A percentile compares a stretch with the other conserved stretches of the same genome.
Evolutionary conservation across 148 eudicot genomes (phyloP).

Genomic region (Cornus controversa): DNA sequence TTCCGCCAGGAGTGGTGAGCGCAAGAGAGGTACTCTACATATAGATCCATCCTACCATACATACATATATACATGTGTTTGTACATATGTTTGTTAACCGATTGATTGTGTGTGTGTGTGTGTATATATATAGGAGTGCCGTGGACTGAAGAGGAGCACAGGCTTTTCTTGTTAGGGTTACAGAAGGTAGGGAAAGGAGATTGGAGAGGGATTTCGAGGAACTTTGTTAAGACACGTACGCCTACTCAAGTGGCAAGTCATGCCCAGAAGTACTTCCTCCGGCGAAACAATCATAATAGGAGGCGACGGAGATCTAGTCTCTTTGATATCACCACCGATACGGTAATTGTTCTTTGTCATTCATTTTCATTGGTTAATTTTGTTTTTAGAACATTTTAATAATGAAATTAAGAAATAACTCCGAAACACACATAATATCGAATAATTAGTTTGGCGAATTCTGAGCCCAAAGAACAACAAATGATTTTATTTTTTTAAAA

Average conservation of each 20-base stretch:
- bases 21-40: conserved; percentile 58
- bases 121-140: conserved; percentile 48
- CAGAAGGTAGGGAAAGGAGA: conserved; percentile 81
- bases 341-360: conserved; percentile 32
- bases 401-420: too few relatives aligned
- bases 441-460: too few relatives aligned
- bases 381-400: too few relatives aligned
- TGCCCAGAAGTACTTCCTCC: conserved; percentile 87
- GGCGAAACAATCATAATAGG: conserved; percentile 58
- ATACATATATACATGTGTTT: not conserved
- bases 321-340: conserved; percentile 75
- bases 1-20: conserved; percentile 57
- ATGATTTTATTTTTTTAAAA: too few relatives aligned
- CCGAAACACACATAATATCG: too few relatives aligned
- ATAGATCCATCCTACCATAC: not conserved
- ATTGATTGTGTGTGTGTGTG: conserved; percentile 4
- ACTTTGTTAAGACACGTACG: conserved; percentile 80
- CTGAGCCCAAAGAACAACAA: too few relatives aligned
- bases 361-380: too few relatives aligned
- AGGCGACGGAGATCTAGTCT: conserved; percentile 84
- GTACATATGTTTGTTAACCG: not conserved
- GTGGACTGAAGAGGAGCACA: conserved; percentile 87
- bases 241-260: conserved; percentile 95
- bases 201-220: conserved; percentile 85
- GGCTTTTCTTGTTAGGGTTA: conserved; percentile 59